A percentile compares a stretch with the other conserved stretches of the same genome.
Evolutionary conservation across 2,329 filamentous ascomycete species (phyloP).

Genomic region (Cladobotryum mycophilum): DNA sequence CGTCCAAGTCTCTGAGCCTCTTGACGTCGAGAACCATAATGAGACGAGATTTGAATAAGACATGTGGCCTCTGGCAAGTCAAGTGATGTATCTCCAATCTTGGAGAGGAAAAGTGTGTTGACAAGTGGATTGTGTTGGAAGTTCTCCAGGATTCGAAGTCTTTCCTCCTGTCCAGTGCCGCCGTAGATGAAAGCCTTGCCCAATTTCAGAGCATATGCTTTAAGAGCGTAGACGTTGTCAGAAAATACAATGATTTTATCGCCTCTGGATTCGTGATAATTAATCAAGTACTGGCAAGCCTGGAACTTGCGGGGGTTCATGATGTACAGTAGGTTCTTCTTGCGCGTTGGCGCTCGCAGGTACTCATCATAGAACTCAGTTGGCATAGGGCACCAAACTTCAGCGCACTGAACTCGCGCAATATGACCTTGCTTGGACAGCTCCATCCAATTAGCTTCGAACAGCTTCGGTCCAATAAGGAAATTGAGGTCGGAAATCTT

Average conservation of each 20-base stretch:
- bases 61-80: constrained; percentile 95
- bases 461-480: constrained; percentile 92
- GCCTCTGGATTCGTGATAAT: constrained; percentile 89
- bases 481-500: constrained; percentile 98
- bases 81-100: constrained; percentile 97
- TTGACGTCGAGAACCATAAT: constrained; percentile 93
- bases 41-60: constrained; percentile 93
- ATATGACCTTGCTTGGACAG: constrained; percentile 95
- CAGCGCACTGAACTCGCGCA: constrained; percentile 92
- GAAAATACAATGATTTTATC: constrained; percentile 99
- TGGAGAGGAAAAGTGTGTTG: constrained; percentile 91
- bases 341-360: constrained; percentile 56
- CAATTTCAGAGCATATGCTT: constrained; percentile 77
- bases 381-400: constrained; percentile 99
- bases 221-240: constrained; percentile 90
- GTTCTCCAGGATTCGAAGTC: constrained; percentile 81
- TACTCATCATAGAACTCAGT: constrained; percentile 98
- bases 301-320: constrained; percentile 99
- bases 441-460: constrained; percentile 99
- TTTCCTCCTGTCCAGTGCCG: constrained; percentile 77
- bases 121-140: constrained; percentile 89
- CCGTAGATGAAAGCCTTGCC: constrained; percentile 89
- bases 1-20: constrained; percentile 91
- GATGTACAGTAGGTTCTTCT: constrained; percentile 63
- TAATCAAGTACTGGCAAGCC: constrained; percentile 94